A percentile compares a stretch with the other conserved stretches of the same genome.
Conservation (phyloP, 306 rosid genomes). For the Hippophae gyantsensis region DNA sequence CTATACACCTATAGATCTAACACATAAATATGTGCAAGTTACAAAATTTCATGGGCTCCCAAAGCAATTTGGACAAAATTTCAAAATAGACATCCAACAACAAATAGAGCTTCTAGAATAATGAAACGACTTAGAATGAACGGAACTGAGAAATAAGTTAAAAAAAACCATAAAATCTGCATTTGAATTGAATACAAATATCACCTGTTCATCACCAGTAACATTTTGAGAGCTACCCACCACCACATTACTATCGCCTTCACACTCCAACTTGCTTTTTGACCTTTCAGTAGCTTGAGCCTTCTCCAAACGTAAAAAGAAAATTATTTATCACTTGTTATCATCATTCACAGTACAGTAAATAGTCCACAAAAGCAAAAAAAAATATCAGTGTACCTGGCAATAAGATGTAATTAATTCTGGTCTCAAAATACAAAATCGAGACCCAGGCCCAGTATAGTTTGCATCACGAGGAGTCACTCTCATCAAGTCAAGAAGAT, state of each 20-base stretch:
- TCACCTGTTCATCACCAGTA: constrained; percentile 37
- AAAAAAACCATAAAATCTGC: background rate
- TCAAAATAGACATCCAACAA: too few relatives aligned
- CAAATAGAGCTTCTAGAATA: too few relatives aligned
- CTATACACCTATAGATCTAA: too few relatives aligned
- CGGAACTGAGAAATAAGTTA: background rate
- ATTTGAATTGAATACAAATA: constrained; percentile 12
- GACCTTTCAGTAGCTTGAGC: constrained; percentile 47
- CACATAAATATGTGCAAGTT: too few relatives aligned
- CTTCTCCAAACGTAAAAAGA: constrained; percentile 27
- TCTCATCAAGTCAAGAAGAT: constrained; percentile 96
- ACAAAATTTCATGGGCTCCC: too few relatives aligned
- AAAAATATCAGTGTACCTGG: constrained; percentile 40
- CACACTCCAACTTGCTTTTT: constrained; percentile 38
- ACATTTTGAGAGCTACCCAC: constrained; percentile 26
- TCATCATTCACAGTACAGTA: constrained; percentile 8
- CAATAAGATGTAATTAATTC: constrained; percentile 79
- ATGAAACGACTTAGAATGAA: background rate
- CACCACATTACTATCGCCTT: constrained; percentile 30
- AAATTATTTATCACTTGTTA: constrained; percentile 5
- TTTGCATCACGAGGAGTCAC: constrained; percentile 98
- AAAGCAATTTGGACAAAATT: too few relatives aligned
- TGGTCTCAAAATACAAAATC: constrained; percentile 81
- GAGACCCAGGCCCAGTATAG: constrained; percentile 74
- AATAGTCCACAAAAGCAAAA: background rate